Evolutionary conservation across 345 rosid genomes (phyloP).

Genomic region (Aegle marmelos): DNA sequence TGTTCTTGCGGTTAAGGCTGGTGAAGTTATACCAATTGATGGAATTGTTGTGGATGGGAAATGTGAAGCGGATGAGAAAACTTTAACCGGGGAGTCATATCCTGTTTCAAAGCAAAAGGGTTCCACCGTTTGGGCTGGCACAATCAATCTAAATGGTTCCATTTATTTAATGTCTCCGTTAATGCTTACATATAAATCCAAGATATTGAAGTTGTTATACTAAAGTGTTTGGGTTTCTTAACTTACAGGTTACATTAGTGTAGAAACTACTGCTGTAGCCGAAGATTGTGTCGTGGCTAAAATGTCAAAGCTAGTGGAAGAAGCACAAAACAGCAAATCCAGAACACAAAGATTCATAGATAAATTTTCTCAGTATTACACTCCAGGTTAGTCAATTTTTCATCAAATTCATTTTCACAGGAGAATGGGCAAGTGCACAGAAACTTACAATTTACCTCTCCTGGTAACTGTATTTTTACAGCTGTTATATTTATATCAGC

Average conservation of each 20-base stretch:
- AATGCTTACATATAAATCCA: not conserved
- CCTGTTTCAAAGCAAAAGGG: slow-evolving; percentile 73
- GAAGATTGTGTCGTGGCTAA: slow-evolving; percentile 85
- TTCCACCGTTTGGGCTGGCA: slow-evolving; percentile 87
- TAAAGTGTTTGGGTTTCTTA: not conserved
- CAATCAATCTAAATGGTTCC: slow-evolving; percentile 78
- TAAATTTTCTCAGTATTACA: slow-evolving; percentile 68
- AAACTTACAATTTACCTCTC: not conserved
- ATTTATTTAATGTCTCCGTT: not conserved
- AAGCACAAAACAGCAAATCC: slow-evolving; percentile 84
- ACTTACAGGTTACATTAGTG: slow-evolving; percentile 58
- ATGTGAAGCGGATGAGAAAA: slow-evolving; percentile 89
- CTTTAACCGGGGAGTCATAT: slow-evolving; percentile 84
- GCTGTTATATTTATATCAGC: slow-evolving; percentile 56
- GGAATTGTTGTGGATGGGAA: slow-evolving; percentile 83
- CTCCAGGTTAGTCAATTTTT: slow-evolving; percentile 56
- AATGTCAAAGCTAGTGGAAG: slow-evolving; percentile 92
- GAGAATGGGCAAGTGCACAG: not conserved
- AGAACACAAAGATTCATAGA: slow-evolving; percentile 73
- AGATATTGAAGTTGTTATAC: not conserved
- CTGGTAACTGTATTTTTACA: slow-evolving; percentile 29
- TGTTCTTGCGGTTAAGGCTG: slow-evolving; percentile 71
- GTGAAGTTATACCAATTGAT: slow-evolving; percentile 87
- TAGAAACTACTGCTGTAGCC: slow-evolving; percentile 75
- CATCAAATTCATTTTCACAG: not conserved